These are phyloP conservation scores for Penicillium sp. DNA, from an alignment of 2,329 filamentous ascomycete genomes.

Conservation along the genomic window DNA sequence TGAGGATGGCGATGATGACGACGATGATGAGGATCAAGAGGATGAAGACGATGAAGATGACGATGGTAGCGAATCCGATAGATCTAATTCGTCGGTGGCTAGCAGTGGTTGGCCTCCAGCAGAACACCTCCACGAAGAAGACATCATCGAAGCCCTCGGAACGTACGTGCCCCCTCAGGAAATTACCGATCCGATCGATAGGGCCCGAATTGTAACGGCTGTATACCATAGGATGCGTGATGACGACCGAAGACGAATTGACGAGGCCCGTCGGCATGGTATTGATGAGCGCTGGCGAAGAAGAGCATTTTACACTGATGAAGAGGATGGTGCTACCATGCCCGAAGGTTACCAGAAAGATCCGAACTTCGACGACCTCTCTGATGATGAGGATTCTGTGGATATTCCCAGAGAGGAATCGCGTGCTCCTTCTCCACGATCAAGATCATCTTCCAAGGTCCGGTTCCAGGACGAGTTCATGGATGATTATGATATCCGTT, in stretches of 20 bases:
- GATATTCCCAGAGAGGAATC: constrained; percentile 37
- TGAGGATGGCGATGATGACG: constrained; percentile 15
- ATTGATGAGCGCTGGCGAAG: constrained; percentile 76
- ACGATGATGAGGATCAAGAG: constrained; percentile 14
- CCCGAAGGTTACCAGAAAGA: constrained; percentile 63
- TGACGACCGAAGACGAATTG: constrained; percentile 41
- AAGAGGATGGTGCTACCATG: constrained; percentile 75
- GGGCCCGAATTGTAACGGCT: constrained; percentile 44
- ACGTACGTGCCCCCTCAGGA: constrained; percentile 46
- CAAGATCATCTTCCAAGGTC: constrained; percentile 78
- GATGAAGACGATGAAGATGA: constrained; percentile 4
- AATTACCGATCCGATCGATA: constrained; percentile 47
- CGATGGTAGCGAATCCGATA: constrained; percentile 25
- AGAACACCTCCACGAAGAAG: constrained; percentile 44
- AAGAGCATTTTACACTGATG: constrained; percentile 80
- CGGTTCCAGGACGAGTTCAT: constrained; percentile 72
- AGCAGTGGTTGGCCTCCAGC: constrained; percentile 44
- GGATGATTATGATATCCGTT: constrained; percentile 70
- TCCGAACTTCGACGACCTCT: constrained; percentile 43
- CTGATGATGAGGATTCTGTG: constrained; percentile 62
- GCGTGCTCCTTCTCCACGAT: constrained; percentile 56
- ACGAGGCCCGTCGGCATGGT: constrained; percentile 43
- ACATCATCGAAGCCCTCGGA: constrained; percentile 49
- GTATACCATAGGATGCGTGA: constrained; percentile 44
- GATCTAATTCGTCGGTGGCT: constrained; percentile 32